Percentiles rank a stretch among this genome's conserved stretches.
These are phyloP conservation scores for Mycena kentingensis DNA, from an alignment of 768 basidiomycete species.

Conservation along the genomic window DNA sequence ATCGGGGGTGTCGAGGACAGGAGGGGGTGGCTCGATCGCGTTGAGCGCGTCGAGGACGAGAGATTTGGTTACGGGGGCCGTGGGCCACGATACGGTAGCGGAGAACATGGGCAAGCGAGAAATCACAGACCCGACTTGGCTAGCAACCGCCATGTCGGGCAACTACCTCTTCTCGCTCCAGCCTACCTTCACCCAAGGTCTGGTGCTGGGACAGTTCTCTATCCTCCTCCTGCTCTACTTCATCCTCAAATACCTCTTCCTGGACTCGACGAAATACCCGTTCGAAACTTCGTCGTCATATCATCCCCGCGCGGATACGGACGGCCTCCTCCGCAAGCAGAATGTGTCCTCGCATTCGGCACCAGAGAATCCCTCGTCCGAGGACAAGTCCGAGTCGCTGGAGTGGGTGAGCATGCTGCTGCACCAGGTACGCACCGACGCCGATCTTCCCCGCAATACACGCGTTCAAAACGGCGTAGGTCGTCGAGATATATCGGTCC, in stretches of 20 bases:
- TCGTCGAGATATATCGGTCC: slow-evolving; percentile 72
- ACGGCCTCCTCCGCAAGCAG: slow-evolving; percentile 43
- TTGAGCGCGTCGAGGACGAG: slow-evolving; percentile 46
- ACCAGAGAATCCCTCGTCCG: slow-evolving; percentile 24
- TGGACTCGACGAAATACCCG: slow-evolving; percentile 70
- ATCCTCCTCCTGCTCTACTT: slow-evolving; percentile 75
- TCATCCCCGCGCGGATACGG: slow-evolving; percentile 57
- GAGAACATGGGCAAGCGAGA: too few relatives aligned
- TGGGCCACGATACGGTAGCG: slow-evolving; percentile 48
- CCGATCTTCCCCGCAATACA: too few relatives aligned
- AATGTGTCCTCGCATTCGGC: slow-evolving; percentile 28
- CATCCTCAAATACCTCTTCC: slow-evolving; percentile 93
- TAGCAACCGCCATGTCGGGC: slow-evolving; percentile 5
- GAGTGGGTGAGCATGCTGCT: slow-evolving; percentile 92
- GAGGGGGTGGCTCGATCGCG: slow-evolving; percentile 24
- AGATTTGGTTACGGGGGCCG: slow-evolving; percentile 48
- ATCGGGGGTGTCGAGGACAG: slow-evolving; percentile 21
- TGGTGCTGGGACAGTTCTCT: slow-evolving; percentile 89
- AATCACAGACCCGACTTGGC: too few relatives aligned
- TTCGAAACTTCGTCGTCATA: slow-evolving; percentile 59
- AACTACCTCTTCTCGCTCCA: slow-evolving; percentile 73
- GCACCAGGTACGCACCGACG: slow-evolving; percentile 60
- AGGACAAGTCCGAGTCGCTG: slow-evolving; percentile 61
- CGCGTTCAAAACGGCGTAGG: slow-evolving; percentile 39
- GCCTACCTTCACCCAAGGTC: slow-evolving; percentile 93